Conservation (phyloP, 768 basidiomycete species). For the Lactarius pseudohatsudake region DNA sequence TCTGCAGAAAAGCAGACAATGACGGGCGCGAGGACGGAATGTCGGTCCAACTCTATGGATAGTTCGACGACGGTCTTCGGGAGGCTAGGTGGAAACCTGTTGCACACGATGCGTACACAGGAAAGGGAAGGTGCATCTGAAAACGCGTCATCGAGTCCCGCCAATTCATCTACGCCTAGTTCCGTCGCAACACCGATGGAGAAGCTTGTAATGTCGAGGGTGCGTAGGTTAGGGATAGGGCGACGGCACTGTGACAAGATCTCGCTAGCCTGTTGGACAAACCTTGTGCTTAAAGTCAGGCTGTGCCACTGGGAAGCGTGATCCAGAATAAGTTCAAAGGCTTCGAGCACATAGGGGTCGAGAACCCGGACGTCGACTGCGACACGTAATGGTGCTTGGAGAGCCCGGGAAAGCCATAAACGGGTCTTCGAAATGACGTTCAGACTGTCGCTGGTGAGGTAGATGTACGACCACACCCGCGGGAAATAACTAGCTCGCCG, state of each 20-base stretch:
- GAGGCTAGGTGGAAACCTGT: slow-evolving; percentile 22
- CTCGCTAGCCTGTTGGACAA: slow-evolving; percentile 41
- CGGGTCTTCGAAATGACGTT: slow-evolving; percentile 44
- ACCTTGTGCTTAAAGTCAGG: slow-evolving; percentile 42
- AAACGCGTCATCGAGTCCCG: slow-evolving; percentile 32
- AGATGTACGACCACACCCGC: slow-evolving; percentile 58
- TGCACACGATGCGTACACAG: slow-evolving; percentile 14
- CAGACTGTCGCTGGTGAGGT: slow-evolving; percentile 48
- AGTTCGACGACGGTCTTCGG: slow-evolving; percentile 24
- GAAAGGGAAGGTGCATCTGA: slow-evolving; percentile 39
- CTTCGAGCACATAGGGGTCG: slow-evolving; percentile 21
- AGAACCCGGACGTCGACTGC: slow-evolving; percentile 44
- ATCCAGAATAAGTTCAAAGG: slow-evolving; percentile 38
- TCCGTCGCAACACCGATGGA: slow-evolving; percentile 15
- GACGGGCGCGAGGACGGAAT: slow-evolving; percentile 30
- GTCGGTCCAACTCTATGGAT: slow-evolving; percentile 25
- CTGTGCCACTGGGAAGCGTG: slow-evolving; percentile 46
- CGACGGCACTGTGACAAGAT: slow-evolving; percentile 41
- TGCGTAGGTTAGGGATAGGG: slow-evolving; percentile 40
- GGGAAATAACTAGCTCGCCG: slow-evolving; percentile 51
- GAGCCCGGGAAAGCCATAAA: slow-evolving; percentile 53
- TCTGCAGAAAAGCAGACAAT: slow-evolving; percentile 24
- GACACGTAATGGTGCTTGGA: slow-evolving; percentile 45
- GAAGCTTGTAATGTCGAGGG: slow-evolving; percentile 34
- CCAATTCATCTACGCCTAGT: slow-evolving; percentile 15